Percentiles rank a stretch among this genome's conserved stretches.
phyloP scores from a whole-genome alignment of 208 protist species.

The Strigomonas culicis region DNA sequence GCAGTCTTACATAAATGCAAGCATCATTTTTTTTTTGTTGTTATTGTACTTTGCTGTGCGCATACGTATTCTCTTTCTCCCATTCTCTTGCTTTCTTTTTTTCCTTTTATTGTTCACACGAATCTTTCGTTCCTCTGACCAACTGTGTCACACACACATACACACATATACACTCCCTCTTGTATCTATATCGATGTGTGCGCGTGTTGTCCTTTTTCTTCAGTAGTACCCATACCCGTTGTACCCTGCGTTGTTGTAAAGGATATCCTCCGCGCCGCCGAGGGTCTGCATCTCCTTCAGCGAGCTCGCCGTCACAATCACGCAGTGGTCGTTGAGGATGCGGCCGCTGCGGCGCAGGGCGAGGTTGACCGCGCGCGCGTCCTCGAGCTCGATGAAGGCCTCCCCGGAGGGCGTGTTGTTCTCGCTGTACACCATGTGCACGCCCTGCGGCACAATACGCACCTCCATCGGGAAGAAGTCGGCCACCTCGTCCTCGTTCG shows the following conservation, averaged over 20 bases:
- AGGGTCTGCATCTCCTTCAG: conserved; percentile 1
- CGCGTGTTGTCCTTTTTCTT: too few species aligned
- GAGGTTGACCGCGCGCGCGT: background rate
- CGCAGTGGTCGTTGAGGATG: background rate
- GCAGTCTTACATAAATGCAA: too few species aligned
- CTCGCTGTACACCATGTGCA: conserved; percentile 5
- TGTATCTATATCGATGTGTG: too few species aligned
- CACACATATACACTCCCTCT: background rate
- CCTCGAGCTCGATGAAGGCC: conserved; percentile 5
- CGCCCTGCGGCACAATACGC: conserved; percentile 1
- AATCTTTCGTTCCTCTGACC: background rate
- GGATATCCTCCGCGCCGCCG: background rate
- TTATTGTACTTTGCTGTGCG: too few species aligned
- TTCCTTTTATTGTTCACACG: background rate
- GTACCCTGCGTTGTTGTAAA: background rate
- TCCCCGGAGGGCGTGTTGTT: background rate
- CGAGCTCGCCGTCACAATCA: conserved; percentile 1
- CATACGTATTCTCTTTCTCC: too few species aligned
- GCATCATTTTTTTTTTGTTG: too few species aligned
- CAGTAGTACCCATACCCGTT: background rate
- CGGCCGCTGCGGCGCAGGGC: background rate
- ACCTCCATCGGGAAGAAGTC: background rate
- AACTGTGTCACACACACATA: background rate
- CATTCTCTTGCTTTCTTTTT: background rate
- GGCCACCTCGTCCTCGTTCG: background rate